Percentiles rank a stretch among this genome's conserved stretches.
Conservation (phyloP, 75 land plant species). For the Picea sitchensis region DNA sequence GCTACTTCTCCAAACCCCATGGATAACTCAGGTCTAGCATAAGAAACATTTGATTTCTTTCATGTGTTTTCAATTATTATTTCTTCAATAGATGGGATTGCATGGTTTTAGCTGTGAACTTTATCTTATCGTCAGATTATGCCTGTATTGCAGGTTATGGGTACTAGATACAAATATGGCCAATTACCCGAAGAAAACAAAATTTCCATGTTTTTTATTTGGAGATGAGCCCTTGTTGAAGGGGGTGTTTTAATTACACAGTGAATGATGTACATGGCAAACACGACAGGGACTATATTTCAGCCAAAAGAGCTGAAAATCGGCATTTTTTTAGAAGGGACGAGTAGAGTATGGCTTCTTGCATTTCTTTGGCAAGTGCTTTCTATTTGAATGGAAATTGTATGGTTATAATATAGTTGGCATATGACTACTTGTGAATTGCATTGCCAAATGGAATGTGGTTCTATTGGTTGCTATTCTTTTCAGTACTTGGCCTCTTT, state of each 20-base stretch:
- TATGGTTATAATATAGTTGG: neutral
- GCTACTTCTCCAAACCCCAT: constrained; percentile 54
- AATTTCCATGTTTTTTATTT: neutral
- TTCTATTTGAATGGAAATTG: neutral
- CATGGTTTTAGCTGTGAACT: neutral
- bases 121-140: neutral
- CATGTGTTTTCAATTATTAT: neutral
- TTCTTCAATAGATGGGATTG: neutral
- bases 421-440: no score
- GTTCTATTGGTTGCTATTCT: no score
- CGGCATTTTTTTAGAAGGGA: neutral
- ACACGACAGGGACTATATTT: neutral
- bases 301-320: constrained; percentile 5
- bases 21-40: constrained; percentile 68
- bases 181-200: neutral
- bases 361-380: neutral
- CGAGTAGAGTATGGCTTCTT: neutral
- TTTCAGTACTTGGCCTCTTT: no score
- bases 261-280: neutral
- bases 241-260: neutral
- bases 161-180: neutral
- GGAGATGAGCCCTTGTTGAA: neutral
- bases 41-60: constrained; percentile 11
- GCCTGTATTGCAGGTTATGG: constrained; percentile 5
- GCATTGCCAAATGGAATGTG: no score